Evolutionary conservation across 2,329 filamentous ascomycete genomes (phyloP), one percentile per base, ranked within the genome.

Genomic region (Fonsecaea erecta): DNA sequence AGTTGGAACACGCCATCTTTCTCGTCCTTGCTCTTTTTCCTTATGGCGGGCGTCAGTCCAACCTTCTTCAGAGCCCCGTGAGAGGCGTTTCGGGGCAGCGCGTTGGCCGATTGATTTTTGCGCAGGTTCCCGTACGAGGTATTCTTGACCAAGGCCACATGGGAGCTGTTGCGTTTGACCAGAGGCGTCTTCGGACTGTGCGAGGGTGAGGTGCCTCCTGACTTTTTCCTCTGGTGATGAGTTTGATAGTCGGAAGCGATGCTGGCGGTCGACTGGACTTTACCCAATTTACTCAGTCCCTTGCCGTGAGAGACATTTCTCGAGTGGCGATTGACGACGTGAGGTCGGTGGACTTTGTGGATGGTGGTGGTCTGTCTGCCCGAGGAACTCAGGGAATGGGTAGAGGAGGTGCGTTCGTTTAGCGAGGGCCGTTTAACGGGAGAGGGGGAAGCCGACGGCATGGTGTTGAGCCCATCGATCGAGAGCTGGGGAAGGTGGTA

Each of bases 1-100:
- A 82, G 70, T 65, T 81, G 77, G 68, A 82, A 82, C 16, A 80
- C 79, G 59, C 81, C 78, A n/a, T 77, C 66, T 73, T 80, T 79
- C 37, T 69, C 64, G 70, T 76, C 77, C 37, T 75, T 75, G n/a
- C 73, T 71, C 58, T 75, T 77, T 18, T 74, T 60, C 37, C 63
- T 67, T 21, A 64, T 62, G 11, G 64, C 62, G 18, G 67, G 68
- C 2, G 75, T 28, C 72, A 78, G 16, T 74, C 74, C 68, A 75
- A 65, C 68, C 70, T 80, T 81, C 73, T 81, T 81, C 5, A 74
- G 72, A 24, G 76, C 62, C 18, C 75, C 70, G 16, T 72, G 74
- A 16, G 77, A 77, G 9, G 71, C 70, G 70, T 80, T 77, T 54
- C 78, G 77, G 62, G 74, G 75, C 18, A 81, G 72, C 3, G 76